Evolutionary conservation across 2,329 filamentous ascomycete species (phyloP), one percentile per base, ranked within the genome.

Genomic region (Fusarium pseudograminearum): DNA sequence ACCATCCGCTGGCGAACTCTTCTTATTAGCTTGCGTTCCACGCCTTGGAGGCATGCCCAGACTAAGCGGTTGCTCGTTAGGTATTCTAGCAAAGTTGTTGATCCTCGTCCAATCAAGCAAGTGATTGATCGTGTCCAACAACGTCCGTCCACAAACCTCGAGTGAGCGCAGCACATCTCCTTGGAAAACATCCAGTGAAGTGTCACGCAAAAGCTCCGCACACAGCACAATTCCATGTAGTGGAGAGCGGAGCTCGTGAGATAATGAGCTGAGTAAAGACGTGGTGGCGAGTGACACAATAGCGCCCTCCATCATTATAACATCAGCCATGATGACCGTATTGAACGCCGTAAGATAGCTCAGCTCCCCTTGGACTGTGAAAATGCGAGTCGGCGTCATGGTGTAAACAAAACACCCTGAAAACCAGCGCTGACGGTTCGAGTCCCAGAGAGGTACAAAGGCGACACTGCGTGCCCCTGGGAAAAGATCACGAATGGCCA

Each of bases 161-260:
- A 88, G 82, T 3, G 83, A 84, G 36, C 82, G 79, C 1, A 85
- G 73, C 28, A 85, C 79, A 28, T 83, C 81, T 4, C 79, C 77
- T 61, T 87, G 86, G n/a, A 82, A 80, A 4, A 80, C 80, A 52
- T 80, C 80, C 30, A 88, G 76, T 0, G 77, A 55, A 0, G 84
- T 86, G 12, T 88, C 85, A 8, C 82, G 80, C 1, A 90, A 71
- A 8, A 89, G 77, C 65, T 88, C 86, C 1, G 82, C 80, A 59
- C 80, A 86, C 0, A 86, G 84, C 0, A 90, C 76, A 33, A 90
- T 84, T 3, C 88, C 88, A 59, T 90, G 88, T 3, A 90, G 78
- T 0, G 88, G 88, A 7, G 85, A 88, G 10, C 88, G 81, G 12
- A 90, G 79, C 70, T 90, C 88, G 70, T 90, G 88, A 4, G 85